Percentiles rank a stretch among this genome's conserved stretches.
phyloP scores from a whole-genome alignment of 2,329 filamentous ascomycete species.

The Aspergillus sojae region DNA sequence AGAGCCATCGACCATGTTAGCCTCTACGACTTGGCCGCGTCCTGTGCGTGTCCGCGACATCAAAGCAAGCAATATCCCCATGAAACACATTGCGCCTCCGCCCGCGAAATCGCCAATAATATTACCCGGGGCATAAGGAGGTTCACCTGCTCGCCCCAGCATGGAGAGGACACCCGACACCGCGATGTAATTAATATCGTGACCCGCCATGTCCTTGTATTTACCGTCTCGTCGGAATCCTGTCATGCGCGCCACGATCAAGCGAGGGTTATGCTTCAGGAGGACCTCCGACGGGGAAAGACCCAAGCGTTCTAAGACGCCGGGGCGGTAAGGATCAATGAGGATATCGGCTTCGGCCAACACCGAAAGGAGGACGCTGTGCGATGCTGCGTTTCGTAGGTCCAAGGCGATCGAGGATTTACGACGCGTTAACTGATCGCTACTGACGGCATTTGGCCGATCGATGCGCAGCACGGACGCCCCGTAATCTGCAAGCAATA shows the following conservation, averaged over 20 bases:
- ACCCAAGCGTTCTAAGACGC: slow-evolving; percentile 82
- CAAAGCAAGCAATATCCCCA: slow-evolving; percentile 81
- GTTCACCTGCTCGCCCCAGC: slow-evolving; percentile 69
- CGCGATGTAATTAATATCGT: slow-evolving; percentile 96
- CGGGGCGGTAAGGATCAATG: slow-evolving; percentile 91
- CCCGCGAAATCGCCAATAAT: slow-evolving; percentile 90
- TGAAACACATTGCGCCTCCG: slow-evolving; percentile 78
- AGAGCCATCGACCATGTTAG: slow-evolving; percentile 93
- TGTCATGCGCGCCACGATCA: slow-evolving; percentile 84
- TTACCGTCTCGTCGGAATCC: slow-evolving; percentile 86
- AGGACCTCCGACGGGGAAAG: slow-evolving; percentile 71
- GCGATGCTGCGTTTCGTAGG: slow-evolving; percentile 68
- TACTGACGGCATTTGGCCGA: slow-evolving; percentile 56
- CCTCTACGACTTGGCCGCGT: slow-evolving; percentile 84
- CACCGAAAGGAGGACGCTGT: slow-evolving; percentile 68
- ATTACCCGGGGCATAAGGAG: slow-evolving; percentile 79
- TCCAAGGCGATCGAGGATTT: slow-evolving; percentile 81
- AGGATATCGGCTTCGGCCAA: slow-evolving; percentile 70
- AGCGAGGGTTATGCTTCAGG: slow-evolving; percentile 66
- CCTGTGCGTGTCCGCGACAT: slow-evolving; percentile 66
- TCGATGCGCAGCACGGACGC: slow-evolving; percentile 87
- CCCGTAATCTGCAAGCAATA: slow-evolving; percentile 87
- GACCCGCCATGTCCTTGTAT: slow-evolving; percentile 85
- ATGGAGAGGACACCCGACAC: slow-evolving; percentile 78
- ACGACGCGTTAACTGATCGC: slow-evolving; percentile 75